Conservation (phyloP, 2,329 filamentous ascomycete species). For the Seiridium cupressi region DNA sequence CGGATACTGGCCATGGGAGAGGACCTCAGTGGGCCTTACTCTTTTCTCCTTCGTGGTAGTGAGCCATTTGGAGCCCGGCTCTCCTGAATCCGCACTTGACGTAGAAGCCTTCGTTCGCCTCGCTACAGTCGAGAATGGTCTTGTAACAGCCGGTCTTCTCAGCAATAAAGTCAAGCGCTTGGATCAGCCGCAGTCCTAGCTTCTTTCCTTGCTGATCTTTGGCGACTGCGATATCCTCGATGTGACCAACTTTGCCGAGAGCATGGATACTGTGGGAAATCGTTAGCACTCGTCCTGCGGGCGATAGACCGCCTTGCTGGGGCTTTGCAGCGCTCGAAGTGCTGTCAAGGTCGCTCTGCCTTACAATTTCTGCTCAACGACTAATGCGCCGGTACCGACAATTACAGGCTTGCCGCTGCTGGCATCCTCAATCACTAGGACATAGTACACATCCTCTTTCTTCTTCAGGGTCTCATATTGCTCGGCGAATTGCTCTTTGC, state of each 20-base stretch:
- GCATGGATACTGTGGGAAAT: slow-evolving; percentile 64
- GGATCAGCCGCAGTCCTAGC: slow-evolving; percentile 86
- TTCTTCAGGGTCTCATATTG: slow-evolving; percentile 80
- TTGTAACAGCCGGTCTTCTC: slow-evolving; percentile 94
- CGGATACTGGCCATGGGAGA: not conserved
- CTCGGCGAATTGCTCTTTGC: slow-evolving; percentile 69
- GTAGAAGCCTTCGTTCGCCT: slow-evolving; percentile 96
- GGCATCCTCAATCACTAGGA: slow-evolving; percentile 81
- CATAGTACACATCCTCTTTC: slow-evolving; percentile 72
- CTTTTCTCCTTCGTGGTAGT: slow-evolving; percentile 73
- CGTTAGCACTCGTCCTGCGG: slow-evolving; percentile 14
- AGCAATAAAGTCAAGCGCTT: slow-evolving; percentile 87
- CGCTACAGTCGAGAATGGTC: slow-evolving; percentile 94
- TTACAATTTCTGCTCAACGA: slow-evolving; percentile 93
- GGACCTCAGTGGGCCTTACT: slow-evolving; percentile 35
- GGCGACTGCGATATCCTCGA: slow-evolving; percentile 94
- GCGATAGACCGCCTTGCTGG: not conserved
- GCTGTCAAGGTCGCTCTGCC: slow-evolving; percentile 20
- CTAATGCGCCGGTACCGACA: slow-evolving; percentile 86
- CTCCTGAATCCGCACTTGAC: slow-evolving; percentile 94
- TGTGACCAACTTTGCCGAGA: slow-evolving; percentile 84
- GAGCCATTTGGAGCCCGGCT: slow-evolving; percentile 93
- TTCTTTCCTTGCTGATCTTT: slow-evolving; percentile 98
- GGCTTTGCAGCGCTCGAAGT: too few relatives aligned
- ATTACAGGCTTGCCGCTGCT: slow-evolving; percentile 54